phyloP scores from a whole-genome alignment of 192 early-diverging fungal genomes.

The Backusella liffmaniae region DNA sequence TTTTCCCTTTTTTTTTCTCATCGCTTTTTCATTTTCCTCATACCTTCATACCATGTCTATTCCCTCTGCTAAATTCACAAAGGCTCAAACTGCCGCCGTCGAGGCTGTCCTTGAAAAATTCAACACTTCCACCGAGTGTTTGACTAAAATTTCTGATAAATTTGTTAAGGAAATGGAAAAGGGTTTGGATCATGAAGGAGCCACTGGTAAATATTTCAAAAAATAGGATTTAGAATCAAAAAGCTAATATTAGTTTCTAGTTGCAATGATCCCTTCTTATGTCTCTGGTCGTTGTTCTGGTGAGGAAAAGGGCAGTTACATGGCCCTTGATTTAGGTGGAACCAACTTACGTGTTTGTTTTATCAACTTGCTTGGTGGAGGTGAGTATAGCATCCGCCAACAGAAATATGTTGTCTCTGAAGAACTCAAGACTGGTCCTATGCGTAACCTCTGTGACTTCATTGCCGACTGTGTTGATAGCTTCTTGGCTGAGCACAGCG shows the following conservation, averaged over 20 bases:
- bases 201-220: constrained; percentile 9
- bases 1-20: background rate
- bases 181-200: constrained; percentile 28
- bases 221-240: background rate
- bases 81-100: background rate
- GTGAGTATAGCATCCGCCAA: constrained; percentile 70
- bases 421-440: constrained; percentile 57
- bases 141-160: constrained; percentile 22
- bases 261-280: constrained; percentile 88
- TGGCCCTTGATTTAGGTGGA: constrained; percentile 95
- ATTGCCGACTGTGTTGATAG: constrained; percentile 81
- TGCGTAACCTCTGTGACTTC: constrained; percentile 71
- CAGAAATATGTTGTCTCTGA: constrained; percentile 74
- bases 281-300: constrained; percentile 79
- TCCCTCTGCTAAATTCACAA: background rate
- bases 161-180: constrained; percentile 35
- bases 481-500: constrained; percentile 64
- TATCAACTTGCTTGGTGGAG: constrained; percentile 74
- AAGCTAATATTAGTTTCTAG: background rate
- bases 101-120: constrained; percentile 5
- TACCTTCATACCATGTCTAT: background rate
- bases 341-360: constrained; percentile 94
- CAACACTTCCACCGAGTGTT: background rate
- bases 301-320: constrained; percentile 78
- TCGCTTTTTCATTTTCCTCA: background rate